Base-by-base conservation (phyloP, 139 green algal genomes). In the Chlorella sorokiniana region DNA sequence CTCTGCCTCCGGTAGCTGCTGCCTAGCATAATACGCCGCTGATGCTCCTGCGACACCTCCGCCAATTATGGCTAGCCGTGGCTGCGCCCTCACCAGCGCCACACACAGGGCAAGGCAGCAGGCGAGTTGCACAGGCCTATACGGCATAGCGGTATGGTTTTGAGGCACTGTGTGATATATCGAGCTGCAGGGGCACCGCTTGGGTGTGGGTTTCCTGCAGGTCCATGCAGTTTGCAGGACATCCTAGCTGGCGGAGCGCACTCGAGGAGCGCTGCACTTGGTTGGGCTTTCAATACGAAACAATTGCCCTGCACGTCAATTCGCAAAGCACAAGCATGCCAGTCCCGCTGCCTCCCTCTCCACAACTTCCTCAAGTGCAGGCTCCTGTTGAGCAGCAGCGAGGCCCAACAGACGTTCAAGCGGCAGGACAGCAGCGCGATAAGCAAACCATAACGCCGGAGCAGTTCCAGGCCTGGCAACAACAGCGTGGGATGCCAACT, bases 21-120 rank as follows among this genome's bases (percentile, higher is more conserved):
- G 18, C 6, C 76, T 37, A 3, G 91, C 38, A 27, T 79, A 78
- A 16, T 83, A 74, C 3, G 89, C 89, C 35, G 84, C 75, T 18
- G 79, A 77, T 4, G 84, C 75, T 4, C 89, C 90, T 3, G 88
- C 90, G 0, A 94, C 62, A 1, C 90, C 90, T 6, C 77, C 90
- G 10, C 90, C 90, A 2, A 94, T 42, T 4, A 92, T 68, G 0
- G 87, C 88, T 0, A 92, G 52, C 11, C 65, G n/a, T n/a, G n/a
- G 73, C 31, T 52, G 52, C 23, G 29, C 33, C 51, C 5, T 25
- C n/a, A n/a, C 9, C 3, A 16, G 4, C 7, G 29, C 22, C 6
- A 52, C 54, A 4, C 38, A 22, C 0, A 10, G 41, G 27, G 41
- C 69, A 8, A 31, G 2, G n/a, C 38, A 42, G 23, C 38, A 23